Conservation (phyloP, 176 grass and related monocot genomes). For the Dactylis glomerata region DNA sequence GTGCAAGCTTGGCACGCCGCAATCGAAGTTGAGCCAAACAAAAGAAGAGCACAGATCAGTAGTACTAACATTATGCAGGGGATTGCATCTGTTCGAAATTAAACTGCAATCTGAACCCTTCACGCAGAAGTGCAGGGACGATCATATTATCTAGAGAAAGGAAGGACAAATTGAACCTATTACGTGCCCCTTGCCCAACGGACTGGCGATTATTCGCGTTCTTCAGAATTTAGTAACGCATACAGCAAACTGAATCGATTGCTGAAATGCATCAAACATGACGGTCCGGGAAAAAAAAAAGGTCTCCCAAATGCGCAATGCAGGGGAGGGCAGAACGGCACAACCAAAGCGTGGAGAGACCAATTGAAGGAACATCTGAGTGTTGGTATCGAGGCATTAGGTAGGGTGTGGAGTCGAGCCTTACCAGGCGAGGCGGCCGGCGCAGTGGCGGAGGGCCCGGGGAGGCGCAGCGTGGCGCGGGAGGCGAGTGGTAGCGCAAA, state of each 20-base stretch:
- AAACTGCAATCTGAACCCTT: neutral
- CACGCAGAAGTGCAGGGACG: neutral
- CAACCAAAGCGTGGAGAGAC: no score
- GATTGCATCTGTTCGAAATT: neutral
- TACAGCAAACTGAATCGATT: no score
- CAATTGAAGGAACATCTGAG: no score
- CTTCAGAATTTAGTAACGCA: no score
- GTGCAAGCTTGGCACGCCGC: neutral
- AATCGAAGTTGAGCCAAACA: neutral
- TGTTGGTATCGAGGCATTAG: neutral
- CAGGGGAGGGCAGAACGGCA: no score
- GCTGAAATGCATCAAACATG: no score
- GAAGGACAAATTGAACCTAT: neutral
- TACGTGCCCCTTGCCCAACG: neutral
- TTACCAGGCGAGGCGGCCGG: neutral
- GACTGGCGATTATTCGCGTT: neutral
- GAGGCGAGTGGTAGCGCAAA: neutral
- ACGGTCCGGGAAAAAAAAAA: no score
- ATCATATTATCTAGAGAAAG: neutral
- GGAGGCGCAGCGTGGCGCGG: neutral
- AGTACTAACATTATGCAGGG: neutral
- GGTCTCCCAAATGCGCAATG: no score
- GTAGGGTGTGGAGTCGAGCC: neutral
- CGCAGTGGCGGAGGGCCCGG: neutral
- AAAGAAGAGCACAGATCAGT: neutral